Evolutionary conservation across 2,329 filamentous ascomycete species (phyloP).

Genomic region (Scedosporium dehoogii): DNA sequence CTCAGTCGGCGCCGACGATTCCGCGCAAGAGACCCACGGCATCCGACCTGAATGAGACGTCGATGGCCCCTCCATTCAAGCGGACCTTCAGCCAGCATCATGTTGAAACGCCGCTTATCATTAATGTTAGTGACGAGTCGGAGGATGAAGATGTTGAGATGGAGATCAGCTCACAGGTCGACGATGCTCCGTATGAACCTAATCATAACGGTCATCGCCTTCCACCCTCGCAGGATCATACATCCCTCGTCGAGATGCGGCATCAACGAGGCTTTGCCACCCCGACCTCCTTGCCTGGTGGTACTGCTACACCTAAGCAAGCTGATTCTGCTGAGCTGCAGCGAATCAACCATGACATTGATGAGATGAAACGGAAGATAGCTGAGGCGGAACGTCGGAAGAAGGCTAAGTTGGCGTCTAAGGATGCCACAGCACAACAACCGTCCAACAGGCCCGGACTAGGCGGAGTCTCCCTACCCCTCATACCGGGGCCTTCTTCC

Average conservation of each 20-base stretch:
- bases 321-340: slow-evolving; percentile 29
- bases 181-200: neutral
- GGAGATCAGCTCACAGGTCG: slow-evolving; percentile 46
- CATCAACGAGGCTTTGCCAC: slow-evolving; percentile 29
- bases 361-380: slow-evolving; percentile 49
- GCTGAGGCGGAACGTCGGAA: slow-evolving; percentile 48
- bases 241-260: slow-evolving; percentile 30
- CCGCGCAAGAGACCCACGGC: slow-evolving; percentile 44
- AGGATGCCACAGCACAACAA: neutral
- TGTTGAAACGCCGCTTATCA: slow-evolving; percentile 58
- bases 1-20: slow-evolving; percentile 12
- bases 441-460: neutral
- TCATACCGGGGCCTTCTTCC: neutral
- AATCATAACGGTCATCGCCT: slow-evolving; percentile 12
- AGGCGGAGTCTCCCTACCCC: slow-evolving; percentile 8
- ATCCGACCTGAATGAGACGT: slow-evolving; percentile 55
- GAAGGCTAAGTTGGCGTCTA: slow-evolving; percentile 15
- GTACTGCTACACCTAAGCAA: neutral
- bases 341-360: slow-evolving; percentile 47
- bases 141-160: slow-evolving; percentile 56
- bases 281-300: slow-evolving; percentile 20
- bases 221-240: slow-evolving; percentile 31
- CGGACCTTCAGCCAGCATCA: slow-evolving; percentile 52
- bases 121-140: slow-evolving; percentile 69
- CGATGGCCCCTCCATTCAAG: slow-evolving; percentile 34